Base-by-base conservation (phyloP, 169 alveolate genomes). In the Eimeria zaria region DNA sequence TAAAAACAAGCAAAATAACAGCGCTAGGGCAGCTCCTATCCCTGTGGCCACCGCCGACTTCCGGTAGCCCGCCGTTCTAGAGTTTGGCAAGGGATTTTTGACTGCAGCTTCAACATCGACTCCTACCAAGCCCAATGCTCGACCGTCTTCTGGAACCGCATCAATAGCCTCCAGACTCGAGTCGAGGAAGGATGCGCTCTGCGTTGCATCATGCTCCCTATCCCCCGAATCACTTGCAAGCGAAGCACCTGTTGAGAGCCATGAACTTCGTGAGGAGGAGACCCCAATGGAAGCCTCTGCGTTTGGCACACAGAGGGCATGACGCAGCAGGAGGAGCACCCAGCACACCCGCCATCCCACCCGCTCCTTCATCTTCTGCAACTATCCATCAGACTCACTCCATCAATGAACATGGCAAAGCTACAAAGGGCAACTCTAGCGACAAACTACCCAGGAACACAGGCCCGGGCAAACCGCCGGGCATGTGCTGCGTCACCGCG, bases 391-490 rank as follows among this genome's bases (percentile, higher is more conserved):
- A 67, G 78, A 67, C 0, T 30, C 46, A 33, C 78, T 67, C 33
- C 78, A 67, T 67, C 48, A 67, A 67, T 12, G 78, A 67, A 67
- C 78, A 67, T 67, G 46, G 78, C 78, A 67, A 67, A 48, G 46
- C 78, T 67, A 33, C 48, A 67, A 67, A 62, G 22, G 78, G 78
- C 78, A n/a, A 67, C 48, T 67, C 78, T n/a, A 33, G 78, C 78
- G 48, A 67, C 78, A 30, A 67, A 67, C 78, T 67, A 67, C 78
- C 78, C 78, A 67, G 78, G 78, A 67, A 67, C 78, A 30, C 78
- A 67, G 46, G 78, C 78, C 78, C 78, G 78, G 78, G 78, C 78
- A 67, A 67, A 67, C 78, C 78, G 78, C 78, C 78, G 78, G 78
- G 78, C 78, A 67, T 67, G 78, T 67, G 78, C 78, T 30, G 78